These are phyloP conservation scores for Suhomyces taliae DNA, from an alignment of 1,139 yeast genomes.

Conservation along the genomic window DNA sequence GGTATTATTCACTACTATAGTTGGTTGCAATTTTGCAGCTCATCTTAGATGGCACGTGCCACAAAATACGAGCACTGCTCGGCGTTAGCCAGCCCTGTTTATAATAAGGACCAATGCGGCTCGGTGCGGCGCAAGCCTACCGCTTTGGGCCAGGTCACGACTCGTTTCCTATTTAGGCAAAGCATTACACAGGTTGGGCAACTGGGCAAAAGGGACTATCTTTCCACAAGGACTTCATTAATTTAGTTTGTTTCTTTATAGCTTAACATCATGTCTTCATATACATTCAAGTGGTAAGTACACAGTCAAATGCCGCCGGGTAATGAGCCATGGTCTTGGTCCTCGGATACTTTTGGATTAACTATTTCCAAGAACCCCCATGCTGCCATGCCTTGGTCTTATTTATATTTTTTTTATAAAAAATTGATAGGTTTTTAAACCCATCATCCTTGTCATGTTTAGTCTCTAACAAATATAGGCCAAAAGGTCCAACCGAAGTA, in stretches of 20 bases:
- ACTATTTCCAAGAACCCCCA: not conserved
- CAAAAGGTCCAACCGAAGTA: conserved; percentile 71
- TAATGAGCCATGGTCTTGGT: too few species aligned
- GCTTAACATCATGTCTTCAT: conserved; percentile 17
- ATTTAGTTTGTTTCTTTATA: conserved; percentile 5
- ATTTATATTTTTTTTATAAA: too few species aligned
- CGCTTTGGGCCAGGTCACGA: conserved; percentile 9
- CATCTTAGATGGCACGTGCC: not conserved
- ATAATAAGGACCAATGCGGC: not conserved
- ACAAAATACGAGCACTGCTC: not conserved
- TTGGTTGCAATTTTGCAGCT: not conserved
- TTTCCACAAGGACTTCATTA: not conserved
- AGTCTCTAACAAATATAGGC: conserved; percentile 42
- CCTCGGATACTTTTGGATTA: not conserved
- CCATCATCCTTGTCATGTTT: too few species aligned
- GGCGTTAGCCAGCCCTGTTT: conserved; percentile 4
- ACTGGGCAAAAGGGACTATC: conserved; percentile 6
- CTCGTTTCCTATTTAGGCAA: conserved; percentile 11
- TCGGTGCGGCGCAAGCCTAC: conserved; percentile 4
- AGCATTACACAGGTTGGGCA: conserved; percentile 10
- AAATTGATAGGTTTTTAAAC: too few species aligned
- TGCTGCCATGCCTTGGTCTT: not conserved
- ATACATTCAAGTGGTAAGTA: conserved; percentile 25
- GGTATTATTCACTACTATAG: too few species aligned
- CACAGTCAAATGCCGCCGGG: not conserved